Conservation (phyloP, 495 filamentous ascomycete species). For the Aspergillus biplanus region DNA sequence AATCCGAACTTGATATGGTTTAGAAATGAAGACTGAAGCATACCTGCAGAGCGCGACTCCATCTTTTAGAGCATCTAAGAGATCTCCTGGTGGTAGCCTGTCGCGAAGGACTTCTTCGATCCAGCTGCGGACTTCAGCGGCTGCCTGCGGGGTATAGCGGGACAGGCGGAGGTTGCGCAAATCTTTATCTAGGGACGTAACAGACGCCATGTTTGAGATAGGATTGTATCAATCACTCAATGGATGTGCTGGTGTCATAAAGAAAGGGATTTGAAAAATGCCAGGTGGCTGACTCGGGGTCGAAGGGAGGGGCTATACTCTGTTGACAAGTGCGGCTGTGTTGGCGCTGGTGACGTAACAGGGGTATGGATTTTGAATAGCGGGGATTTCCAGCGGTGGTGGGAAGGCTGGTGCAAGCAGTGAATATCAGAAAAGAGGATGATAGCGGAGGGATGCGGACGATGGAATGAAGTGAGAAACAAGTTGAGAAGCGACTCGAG, state of each 20-base stretch:
- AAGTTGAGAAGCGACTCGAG: background rate
- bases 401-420: no score
- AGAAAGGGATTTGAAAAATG: conserved; percentile 2
- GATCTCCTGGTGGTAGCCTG: conserved; percentile 69
- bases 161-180: conserved; percentile 89
- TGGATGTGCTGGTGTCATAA: conserved; percentile 8
- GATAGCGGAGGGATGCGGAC: background rate
- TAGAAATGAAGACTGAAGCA: conserved; percentile 20
- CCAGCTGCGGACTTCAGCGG: conserved; percentile 83
- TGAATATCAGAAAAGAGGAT: background rate
- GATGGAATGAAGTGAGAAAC: background rate
- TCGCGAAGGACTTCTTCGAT: conserved; percentile 83
- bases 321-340: conserved; percentile 14
- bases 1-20: background rate
- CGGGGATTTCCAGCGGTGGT: background rate
- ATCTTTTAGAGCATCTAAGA: conserved; percentile 86
- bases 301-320: conserved; percentile 14
- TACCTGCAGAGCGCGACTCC: conserved; percentile 92
- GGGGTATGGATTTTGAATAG: background rate
- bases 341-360: conserved; percentile 13
- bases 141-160: conserved; percentile 91
- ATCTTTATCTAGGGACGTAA: conserved; percentile 92
- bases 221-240: conserved; percentile 18
- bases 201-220: conserved; percentile 76
- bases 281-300: background rate